Evolutionary conservation across 257 asterid species (phyloP), one percentile per base, ranked within the genome.

Genomic region (Solanum chmielewskii): DNA sequence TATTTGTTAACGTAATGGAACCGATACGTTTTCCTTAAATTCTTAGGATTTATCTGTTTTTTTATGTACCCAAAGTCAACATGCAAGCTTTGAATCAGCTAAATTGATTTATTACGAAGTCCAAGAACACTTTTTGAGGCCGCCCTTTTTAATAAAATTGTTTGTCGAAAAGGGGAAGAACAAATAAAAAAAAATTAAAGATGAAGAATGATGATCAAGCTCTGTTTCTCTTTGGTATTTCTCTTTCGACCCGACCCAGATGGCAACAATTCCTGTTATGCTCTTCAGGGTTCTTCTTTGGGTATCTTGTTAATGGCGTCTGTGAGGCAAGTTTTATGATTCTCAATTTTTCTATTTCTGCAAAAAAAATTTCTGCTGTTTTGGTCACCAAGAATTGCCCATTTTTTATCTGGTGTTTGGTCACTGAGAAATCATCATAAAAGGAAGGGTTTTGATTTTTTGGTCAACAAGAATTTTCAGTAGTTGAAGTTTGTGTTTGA

Each of bases 261-360:
- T 96, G 98, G 98, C 98, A 96, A 86, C 99, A 95, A 90, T 96
- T 96, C 68, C 87, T 95, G 56, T 90, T 96, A 70, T 96, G 99
- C 77, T 94, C 98, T 59, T 90, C 98, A 76, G 99, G 99, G 56
- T 97, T 97, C 88, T 95, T 95, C 95, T 95, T 97, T 76, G 98
- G 98, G 9, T 96, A 94, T 89, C 98, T 97, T 64, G 93, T 97
- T 62, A 95, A 95, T 87, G 99, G 99, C 85, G 85, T 97, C 85
- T 97, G 98, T 83, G 99, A 95, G 98, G 99, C 95, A 88, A 83
- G 31, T 84, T 20, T 80, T 80, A 47, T 47, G 20, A 80, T 29
- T 66, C 83, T 84, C 23, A 66, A 23, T 31, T 23, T 71, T 77
- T 14, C 27, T 29, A 3, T 21, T 52, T 33, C 84, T 66, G 77